These are phyloP conservation scores for Candida tammaniensis DNA, from an alignment of 805 yeast species.

Conservation along the genomic window DNA sequence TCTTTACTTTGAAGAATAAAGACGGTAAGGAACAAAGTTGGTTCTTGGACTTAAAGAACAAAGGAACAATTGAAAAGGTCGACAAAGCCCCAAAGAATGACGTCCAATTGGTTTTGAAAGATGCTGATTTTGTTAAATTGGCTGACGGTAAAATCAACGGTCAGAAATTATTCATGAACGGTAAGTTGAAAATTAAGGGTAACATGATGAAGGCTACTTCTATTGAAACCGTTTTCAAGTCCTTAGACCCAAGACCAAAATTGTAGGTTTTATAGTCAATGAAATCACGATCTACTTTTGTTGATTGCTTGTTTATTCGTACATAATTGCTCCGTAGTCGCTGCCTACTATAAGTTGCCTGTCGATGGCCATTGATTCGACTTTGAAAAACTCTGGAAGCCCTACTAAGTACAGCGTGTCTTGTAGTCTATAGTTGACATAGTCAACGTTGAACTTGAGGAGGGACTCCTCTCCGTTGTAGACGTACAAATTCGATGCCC, in stretches of 20 bases:
- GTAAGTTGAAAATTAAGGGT: constrained; percentile 84
- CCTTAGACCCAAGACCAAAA: constrained; percentile 43
- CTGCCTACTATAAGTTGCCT: constrained; percentile 11
- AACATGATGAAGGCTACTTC: constrained; percentile 87
- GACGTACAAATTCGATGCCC: constrained; percentile 7
- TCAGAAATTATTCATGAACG: constrained; percentile 79
- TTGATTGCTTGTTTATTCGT: too few relatives aligned
- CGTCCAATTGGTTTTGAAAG: constrained; percentile 62
- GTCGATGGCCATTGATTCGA: constrained; percentile 12
- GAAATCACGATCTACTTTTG: too few relatives aligned
- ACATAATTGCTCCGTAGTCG: constrained; percentile 10
- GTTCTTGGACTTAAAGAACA: constrained; percentile 64
- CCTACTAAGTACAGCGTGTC: constrained; percentile 20
- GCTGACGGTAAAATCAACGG: constrained; percentile 80
- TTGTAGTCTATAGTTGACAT: constrained; percentile 3
- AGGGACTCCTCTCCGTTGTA: constrained; percentile 28
- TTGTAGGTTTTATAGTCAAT: too few relatives aligned
- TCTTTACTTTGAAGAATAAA: constrained; percentile 64
- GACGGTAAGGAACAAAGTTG: constrained; percentile 59
- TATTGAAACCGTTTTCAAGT: constrained; percentile 65
- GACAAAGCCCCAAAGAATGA: constrained; percentile 54
- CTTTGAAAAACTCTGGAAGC: constrained; percentile 21
- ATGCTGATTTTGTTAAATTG: constrained; percentile 67
- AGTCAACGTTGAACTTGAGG: constrained; percentile 12
- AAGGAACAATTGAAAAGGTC: constrained; percentile 44